Conservation (phyloP, 768 basidiomycete species). For the Chlorophyllum brunneum region DNA sequence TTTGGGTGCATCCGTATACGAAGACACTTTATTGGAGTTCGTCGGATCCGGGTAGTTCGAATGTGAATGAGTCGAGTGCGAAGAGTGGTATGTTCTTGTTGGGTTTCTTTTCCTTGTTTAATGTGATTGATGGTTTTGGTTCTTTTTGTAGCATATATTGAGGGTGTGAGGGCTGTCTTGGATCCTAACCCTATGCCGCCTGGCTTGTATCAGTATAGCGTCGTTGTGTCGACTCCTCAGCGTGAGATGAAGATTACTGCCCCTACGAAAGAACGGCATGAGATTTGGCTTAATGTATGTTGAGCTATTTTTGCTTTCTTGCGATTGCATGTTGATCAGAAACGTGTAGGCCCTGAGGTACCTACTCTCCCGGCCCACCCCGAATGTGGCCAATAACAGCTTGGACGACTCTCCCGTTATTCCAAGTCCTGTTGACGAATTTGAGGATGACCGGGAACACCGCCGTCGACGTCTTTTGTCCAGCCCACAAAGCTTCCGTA, state of each 20-base stretch:
- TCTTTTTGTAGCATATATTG: constrained; percentile 73
- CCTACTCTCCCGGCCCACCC: constrained; percentile 71
- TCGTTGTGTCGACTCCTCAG: constrained; percentile 88
- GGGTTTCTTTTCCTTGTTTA: constrained; percentile 11
- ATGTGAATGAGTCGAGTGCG: constrained; percentile 87
- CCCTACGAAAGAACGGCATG: constrained; percentile 90
- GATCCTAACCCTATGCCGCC: constrained; percentile 97
- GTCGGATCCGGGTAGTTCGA: constrained; percentile 85
- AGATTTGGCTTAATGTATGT: constrained; percentile 91
- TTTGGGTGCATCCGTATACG: constrained; percentile 99
- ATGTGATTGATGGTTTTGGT: constrained; percentile 9
- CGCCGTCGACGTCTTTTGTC: constrained; percentile 43
- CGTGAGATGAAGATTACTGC: constrained; percentile 99
- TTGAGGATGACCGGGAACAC: constrained; percentile 41
- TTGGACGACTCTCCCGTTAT: constrained; percentile 33
- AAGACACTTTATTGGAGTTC: constrained; percentile 98
- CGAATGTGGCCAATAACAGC: constrained; percentile 32
- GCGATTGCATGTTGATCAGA: constrained; percentile 14
- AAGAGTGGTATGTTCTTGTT: constrained; percentile 98
- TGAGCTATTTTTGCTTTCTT: constrained; percentile 6
- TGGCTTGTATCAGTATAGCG: constrained; percentile 88
- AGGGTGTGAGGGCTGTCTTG: constrained; percentile 85
- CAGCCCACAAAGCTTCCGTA: constrained; percentile 75
- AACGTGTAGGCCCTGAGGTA: constrained; percentile 79
- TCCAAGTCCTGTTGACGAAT: constrained; percentile 49